Evolutionary conservation across 2,329 filamentous ascomycete genomes (phyloP).

Genomic region (Fusarium albidum): DNA sequence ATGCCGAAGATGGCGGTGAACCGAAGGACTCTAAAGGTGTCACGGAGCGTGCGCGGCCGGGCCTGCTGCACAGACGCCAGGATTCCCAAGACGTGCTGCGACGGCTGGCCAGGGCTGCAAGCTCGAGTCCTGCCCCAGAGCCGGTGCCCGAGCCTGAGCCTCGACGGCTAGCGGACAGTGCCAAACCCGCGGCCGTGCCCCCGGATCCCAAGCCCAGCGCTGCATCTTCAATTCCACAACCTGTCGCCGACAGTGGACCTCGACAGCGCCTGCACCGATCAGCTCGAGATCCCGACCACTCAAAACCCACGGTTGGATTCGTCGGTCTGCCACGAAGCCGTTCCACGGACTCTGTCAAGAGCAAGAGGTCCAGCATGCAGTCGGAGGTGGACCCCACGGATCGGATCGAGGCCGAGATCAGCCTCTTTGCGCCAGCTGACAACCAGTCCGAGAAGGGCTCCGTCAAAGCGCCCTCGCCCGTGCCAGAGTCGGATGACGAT

Average conservation of each 20-base stretch:
- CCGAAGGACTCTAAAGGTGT: conserved; percentile 14
- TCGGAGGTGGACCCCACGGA: conserved; percentile 64
- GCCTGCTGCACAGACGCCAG: conserved; percentile 36
- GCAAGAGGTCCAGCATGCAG: conserved; percentile 58
- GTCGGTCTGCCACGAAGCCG: conserved; percentile 51
- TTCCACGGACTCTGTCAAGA: conserved; percentile 57
- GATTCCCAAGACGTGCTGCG: conserved; percentile 60
- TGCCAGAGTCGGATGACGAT: conserved; percentile 44
- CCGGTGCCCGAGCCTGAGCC: conserved; percentile 39
- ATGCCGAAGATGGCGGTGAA: conserved; percentile 5
- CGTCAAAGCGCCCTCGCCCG: conserved; percentile 57
- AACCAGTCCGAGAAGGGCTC: conserved; percentile 66
- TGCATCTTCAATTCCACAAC: conserved; percentile 25
- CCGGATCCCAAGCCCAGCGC: conserved; percentile 27
- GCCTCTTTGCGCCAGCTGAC: conserved; percentile 62
- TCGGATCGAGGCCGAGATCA: conserved; percentile 64
- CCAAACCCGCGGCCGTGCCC: conserved; percentile 14
- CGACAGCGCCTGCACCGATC: conserved; percentile 17
- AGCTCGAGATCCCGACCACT: conserved; percentile 35
- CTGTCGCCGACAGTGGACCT: conserved; percentile 27
- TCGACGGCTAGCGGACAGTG: conserved; percentile 25
- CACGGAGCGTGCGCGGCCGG: conserved; percentile 26
- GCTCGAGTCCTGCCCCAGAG: conserved; percentile 52
- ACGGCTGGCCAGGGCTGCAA: conserved; percentile 57
- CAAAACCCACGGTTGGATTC: conserved; percentile 57